Conservation (phyloP, 331 rosid genomes). For the Malus hybrid region DNA sequence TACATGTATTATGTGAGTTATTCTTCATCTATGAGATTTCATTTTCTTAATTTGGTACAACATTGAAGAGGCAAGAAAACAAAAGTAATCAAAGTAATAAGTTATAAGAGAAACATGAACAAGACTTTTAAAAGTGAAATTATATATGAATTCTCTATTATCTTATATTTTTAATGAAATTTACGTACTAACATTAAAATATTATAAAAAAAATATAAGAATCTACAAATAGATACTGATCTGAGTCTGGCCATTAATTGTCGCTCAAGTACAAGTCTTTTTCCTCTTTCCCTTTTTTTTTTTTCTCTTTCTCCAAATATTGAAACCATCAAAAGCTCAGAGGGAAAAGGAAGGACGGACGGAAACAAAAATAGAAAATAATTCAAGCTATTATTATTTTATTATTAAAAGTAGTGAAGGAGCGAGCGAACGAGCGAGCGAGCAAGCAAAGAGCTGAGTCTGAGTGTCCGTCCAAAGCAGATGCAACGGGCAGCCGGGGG, state of each 20-base stretch:
- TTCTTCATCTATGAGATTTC: too few species aligned
- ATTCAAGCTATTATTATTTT: neutral
- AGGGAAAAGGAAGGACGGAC: neutral
- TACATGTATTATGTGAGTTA: too few species aligned
- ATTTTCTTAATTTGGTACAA: neutral
- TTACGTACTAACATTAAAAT: too few species aligned
- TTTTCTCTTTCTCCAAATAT: neutral
- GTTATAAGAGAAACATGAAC: too few species aligned
- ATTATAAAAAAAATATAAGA: too few species aligned
- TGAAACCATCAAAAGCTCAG: neutral
- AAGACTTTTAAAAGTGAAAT: too few species aligned
- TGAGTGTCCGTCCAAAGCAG: slow-evolving; percentile 12
- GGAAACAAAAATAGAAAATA: neutral
- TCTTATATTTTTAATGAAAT: too few species aligned
- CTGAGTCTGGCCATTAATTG: neutral
- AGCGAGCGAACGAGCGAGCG: neutral
- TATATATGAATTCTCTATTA: too few species aligned
- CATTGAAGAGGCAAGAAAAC: neutral
- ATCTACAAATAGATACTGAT: too few species aligned
- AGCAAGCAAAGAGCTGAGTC: neutral
- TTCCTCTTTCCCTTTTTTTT: neutral
- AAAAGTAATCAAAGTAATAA: neutral
- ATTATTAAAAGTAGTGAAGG: too few species aligned
- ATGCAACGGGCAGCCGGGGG: slow-evolving; percentile 58
- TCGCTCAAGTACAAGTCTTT: neutral